phyloP scores from a whole-genome alignment of 164 flowering plant genomes.

The Vitis cinerea region DNA sequence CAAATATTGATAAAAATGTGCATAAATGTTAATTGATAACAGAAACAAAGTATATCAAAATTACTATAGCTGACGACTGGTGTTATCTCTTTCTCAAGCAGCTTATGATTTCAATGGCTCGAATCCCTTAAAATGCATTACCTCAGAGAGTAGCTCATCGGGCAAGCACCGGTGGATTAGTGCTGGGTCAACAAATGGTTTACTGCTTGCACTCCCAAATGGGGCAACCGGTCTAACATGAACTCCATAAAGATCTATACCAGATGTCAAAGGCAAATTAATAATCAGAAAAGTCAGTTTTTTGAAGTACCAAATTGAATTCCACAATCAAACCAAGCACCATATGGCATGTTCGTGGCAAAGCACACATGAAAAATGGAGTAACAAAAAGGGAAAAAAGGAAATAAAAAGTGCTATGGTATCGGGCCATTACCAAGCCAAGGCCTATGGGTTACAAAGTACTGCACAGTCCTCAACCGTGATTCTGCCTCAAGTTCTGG shows the following conservation, averaged over 20 bases:
- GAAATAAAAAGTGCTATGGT: background rate
- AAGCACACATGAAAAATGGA: background rate
- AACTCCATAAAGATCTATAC: constrained; percentile 85
- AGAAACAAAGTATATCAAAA: background rate
- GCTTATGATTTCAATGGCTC: background rate
- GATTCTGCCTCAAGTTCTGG: constrained; percentile 56
- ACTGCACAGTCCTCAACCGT: constrained; percentile 50
- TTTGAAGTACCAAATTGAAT: too few relatives aligned
- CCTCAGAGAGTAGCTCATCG: constrained; percentile 90
- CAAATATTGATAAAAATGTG: too few relatives aligned
- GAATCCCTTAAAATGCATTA: constrained; percentile 14
- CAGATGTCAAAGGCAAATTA: background rate
- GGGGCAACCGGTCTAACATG: constrained; percentile 73
- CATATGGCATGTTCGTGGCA: background rate
- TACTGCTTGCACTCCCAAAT: constrained; percentile 64
- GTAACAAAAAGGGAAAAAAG: too few relatives aligned
- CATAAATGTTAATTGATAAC: background rate
- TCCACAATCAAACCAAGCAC: background rate
- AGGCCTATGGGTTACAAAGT: constrained; percentile 61
- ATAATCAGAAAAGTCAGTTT: too few relatives aligned
- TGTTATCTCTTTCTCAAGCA: background rate
- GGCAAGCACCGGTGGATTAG: constrained; percentile 80
- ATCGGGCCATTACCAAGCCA: constrained; percentile 74
- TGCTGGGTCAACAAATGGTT: constrained; percentile 58
- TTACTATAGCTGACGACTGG: too few relatives aligned